Conservation (phyloP, 106 monocot genomes). For the Dendrobium chrysotoxum region DNA sequence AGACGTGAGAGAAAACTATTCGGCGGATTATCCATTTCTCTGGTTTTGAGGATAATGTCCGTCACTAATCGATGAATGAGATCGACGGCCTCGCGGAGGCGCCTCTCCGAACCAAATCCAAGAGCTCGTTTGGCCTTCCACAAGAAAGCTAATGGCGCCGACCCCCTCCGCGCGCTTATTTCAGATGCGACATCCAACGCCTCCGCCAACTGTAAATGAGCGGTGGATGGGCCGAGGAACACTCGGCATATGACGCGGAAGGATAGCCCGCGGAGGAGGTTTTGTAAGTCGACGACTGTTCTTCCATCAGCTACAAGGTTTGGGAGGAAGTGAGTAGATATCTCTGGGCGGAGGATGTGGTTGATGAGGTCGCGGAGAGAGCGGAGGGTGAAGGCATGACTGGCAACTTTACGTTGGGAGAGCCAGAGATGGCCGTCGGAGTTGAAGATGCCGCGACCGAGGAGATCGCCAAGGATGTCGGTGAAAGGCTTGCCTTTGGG, state of each 20-base stretch:
- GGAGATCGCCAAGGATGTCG: conserved; percentile 32
- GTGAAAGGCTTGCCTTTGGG: conserved; percentile 32
- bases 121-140: conserved; percentile 35
- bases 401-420: conserved; percentile 23
- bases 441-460: conserved; percentile 37
- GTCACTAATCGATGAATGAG: conserved; percentile 9
- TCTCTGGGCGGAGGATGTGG: background rate
- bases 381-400: conserved; percentile 23
- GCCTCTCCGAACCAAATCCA: conserved; percentile 19
- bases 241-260: conserved; percentile 22
- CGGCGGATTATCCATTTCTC: too few species aligned
- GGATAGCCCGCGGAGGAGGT: conserved; percentile 10
- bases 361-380: background rate
- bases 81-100: conserved; percentile 10
- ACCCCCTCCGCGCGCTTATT: conserved; percentile 22
- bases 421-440: conserved; percentile 21
- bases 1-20: background rate
- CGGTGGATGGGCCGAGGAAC: conserved; percentile 12
- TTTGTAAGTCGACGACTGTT: conserved; percentile 12
- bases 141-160: conserved; percentile 3
- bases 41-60: conserved; percentile 11
- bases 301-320: too few species aligned
- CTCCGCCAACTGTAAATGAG: background rate
- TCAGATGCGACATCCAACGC: conserved; percentile 35
- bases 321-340: background rate